Percentiles rank a stretch among this genome's conserved stretches.
Evolutionary conservation across 306 rosid genomes (phyloP).

Genomic region (Dalbergia oliveri): DNA sequence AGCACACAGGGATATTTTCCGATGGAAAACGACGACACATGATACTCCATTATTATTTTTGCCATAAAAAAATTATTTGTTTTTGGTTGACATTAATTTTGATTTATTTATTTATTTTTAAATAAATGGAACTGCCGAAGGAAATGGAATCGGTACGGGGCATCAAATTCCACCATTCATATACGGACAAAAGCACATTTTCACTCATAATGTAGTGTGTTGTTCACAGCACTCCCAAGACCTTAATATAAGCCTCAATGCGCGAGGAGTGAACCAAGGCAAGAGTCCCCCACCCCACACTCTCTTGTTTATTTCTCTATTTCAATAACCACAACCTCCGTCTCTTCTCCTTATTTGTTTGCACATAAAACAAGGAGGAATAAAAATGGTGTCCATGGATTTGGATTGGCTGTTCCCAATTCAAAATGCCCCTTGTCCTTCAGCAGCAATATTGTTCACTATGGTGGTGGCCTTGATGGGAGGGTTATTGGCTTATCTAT

Average conservation of each 20-base stretch:
- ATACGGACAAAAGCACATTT: constrained; percentile 56
- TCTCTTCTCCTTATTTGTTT: background rate
- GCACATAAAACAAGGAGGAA: background rate
- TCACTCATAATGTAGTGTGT: background rate
- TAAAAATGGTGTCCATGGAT: constrained; percentile 43
- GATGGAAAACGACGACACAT: constrained; percentile 33
- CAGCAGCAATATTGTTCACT: constrained; percentile 53
- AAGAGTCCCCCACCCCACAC: background rate
- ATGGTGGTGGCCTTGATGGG: constrained; percentile 53
- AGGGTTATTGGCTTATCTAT: constrained; percentile 64
- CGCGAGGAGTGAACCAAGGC: background rate
- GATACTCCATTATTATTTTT: constrained; percentile 32
- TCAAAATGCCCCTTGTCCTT: constrained; percentile 32
- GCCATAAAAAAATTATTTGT: background rate
- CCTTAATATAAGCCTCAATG: background rate
- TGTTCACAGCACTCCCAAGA: constrained; percentile 35
- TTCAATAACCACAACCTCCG: background rate
- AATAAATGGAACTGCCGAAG: too few relatives aligned
- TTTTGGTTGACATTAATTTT: too few relatives aligned
- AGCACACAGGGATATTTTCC: constrained; percentile 25
- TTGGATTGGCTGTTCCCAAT: constrained; percentile 41
- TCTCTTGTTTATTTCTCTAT: background rate
- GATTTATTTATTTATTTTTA: too few relatives aligned
- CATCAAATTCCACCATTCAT: constrained; percentile 53
- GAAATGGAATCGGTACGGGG: too few relatives aligned